These are phyloP conservation scores for Thielaviopsis musarum DNA, from an alignment of 2,329 filamentous ascomycete genomes.

Conservation along the genomic window DNA sequence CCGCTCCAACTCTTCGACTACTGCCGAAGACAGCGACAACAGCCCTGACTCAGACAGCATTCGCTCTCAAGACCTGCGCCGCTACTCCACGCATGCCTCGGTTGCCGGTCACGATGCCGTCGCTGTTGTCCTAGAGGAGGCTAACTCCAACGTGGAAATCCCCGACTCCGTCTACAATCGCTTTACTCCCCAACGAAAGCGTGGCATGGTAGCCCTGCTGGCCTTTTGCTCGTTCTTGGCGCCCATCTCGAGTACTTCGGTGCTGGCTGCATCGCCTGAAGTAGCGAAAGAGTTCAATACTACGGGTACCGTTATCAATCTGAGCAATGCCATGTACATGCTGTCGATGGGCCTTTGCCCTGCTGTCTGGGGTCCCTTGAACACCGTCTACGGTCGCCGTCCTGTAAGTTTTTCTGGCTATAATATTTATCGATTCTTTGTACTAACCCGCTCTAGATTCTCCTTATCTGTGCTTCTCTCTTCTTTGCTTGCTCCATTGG, in stretches of 20 bases:
- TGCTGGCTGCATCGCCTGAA: slow-evolving; percentile 58
- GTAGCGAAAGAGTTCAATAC: slow-evolving; percentile 49
- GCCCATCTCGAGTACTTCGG: slow-evolving; percentile 56
- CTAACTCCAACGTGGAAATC: slow-evolving; percentile 17
- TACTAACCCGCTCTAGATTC: slow-evolving; percentile 14
- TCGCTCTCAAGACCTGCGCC: slow-evolving; percentile 3
- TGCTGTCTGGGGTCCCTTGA: slow-evolving; percentile 56
- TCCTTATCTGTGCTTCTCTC: slow-evolving; percentile 40
- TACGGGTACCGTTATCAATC: slow-evolving; percentile 51
- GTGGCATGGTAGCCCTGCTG: slow-evolving; percentile 48
- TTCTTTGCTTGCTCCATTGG: slow-evolving; percentile 57
- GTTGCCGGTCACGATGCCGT: slow-evolving; percentile 10
- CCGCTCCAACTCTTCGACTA: not conserved
- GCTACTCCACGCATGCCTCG: slow-evolving; percentile 7
- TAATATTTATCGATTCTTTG: not conserved
- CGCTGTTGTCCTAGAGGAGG: slow-evolving; percentile 7
- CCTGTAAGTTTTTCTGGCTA: slow-evolving; percentile 26
- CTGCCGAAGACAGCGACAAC: not conserved
- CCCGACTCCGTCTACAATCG: slow-evolving; percentile 46
- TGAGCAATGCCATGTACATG: slow-evolving; percentile 61
- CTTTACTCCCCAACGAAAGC: slow-evolving; percentile 44
- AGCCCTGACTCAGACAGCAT: slow-evolving; percentile 1
- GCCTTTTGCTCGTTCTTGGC: slow-evolving; percentile 63
- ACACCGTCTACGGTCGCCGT: slow-evolving; percentile 44
- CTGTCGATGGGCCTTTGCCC: slow-evolving; percentile 56